phyloP scores from a whole-genome alignment of 306 rosid species.

The Myrica gale region DNA sequence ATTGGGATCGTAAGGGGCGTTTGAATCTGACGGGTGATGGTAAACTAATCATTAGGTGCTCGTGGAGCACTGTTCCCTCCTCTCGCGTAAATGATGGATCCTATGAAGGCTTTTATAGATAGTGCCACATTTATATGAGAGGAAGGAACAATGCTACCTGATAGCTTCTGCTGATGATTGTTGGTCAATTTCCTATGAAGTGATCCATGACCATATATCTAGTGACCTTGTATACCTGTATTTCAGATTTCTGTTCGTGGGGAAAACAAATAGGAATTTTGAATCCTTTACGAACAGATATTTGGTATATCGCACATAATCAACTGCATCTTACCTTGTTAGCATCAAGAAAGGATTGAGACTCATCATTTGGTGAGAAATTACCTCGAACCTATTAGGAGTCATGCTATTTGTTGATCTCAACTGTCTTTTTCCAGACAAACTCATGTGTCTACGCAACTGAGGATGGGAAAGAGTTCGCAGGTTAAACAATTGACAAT shows the following conservation, averaged over 20 bases:
- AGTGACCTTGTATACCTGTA: background rate
- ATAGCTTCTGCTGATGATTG: background rate
- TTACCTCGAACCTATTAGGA: constrained; percentile 20
- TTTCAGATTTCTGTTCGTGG: background rate
- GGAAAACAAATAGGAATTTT: background rate
- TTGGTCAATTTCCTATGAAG: background rate
- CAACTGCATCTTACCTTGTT: constrained; percentile 22
- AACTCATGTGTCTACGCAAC: constrained; percentile 3
- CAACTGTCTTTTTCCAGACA: constrained; percentile 12
- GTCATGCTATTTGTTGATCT: constrained; percentile 26
- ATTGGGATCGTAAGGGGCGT: too few relatives aligned
- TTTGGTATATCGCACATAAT: constrained; percentile 15
- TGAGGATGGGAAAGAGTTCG: constrained; percentile 16
- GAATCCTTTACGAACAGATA: background rate
- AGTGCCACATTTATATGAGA: background rate
- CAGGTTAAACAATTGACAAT: constrained; percentile 21
- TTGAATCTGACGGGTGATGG: too few relatives aligned
- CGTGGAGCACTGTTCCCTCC: background rate
- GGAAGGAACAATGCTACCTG: background rate
- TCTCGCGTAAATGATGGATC: background rate
- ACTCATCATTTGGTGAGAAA: constrained; percentile 24
- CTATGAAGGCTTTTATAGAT: background rate
- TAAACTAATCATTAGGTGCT: background rate
- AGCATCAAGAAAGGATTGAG: constrained; percentile 33
- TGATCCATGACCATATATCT: background rate